These are phyloP conservation scores for Cyclotella cryptica DNA, from an alignment of 108 stramenopile genomes.

Conservation along the genomic window DNA sequence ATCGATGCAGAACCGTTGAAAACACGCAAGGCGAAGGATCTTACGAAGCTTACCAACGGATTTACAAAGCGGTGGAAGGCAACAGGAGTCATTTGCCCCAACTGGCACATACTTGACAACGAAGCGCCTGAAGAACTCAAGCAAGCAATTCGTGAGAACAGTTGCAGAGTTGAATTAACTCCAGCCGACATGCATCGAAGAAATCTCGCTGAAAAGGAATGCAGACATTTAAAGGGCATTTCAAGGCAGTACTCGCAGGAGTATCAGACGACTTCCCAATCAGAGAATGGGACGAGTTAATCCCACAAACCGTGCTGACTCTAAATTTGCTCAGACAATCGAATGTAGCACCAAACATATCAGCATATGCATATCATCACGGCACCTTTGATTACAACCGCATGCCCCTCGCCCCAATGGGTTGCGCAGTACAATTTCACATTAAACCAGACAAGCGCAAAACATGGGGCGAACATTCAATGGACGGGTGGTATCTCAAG, in stretches of 20 bases:
- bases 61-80: conserved; percentile 18
- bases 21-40: conserved; percentile 13
- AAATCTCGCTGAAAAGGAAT: conserved; percentile 63
- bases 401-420: conserved; percentile 6
- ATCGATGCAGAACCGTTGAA: conserved; percentile 21
- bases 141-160: conserved; percentile 5
- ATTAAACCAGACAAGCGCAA: conserved; percentile 18
- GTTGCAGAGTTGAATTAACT: background rate
- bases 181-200: conserved; percentile 13
- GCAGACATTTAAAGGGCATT: conserved; percentile 60
- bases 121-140: background rate
- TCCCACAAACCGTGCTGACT: conserved; percentile 50
- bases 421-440: conserved; percentile 12
- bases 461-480: conserved; percentile 16
- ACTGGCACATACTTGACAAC: conserved; percentile 19
- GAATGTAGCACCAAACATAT: conserved; percentile 25
- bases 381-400: background rate
- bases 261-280: conserved; percentile 37
- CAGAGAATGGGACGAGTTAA: conserved; percentile 42
- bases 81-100: conserved; percentile 19
- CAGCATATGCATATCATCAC: conserved; percentile 1
- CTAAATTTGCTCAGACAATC: conserved; percentile 47
- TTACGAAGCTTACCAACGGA: conserved; percentile 23
- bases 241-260: conserved; percentile 43
- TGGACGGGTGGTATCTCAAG: conserved; percentile 28